Percentiles rank a stretch among this genome's conserved stretches.
Evolutionary conservation across 495 filamentous ascomycete genomes (phyloP).

Genomic region (Aspergillus mulundensis): DNA sequence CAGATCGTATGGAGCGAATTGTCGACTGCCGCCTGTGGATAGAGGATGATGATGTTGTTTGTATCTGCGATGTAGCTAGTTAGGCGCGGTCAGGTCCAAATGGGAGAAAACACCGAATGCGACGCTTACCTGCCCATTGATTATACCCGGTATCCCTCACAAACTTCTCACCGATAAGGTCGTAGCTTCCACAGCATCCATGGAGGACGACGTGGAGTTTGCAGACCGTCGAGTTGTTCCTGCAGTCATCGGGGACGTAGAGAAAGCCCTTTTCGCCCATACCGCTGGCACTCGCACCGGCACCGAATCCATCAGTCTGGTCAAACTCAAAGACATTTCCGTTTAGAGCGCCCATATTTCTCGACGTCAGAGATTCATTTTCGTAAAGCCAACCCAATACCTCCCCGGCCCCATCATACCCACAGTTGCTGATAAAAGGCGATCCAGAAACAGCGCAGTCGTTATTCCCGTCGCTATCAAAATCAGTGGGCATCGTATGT

Average conservation of each 20-base stretch:
- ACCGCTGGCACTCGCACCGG: neutral
- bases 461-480: neutral
- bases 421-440: neutral
- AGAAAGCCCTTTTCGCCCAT: neutral
- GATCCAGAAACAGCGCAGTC: neutral
- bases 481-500: neutral
- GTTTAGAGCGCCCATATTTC: neutral
- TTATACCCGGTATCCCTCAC: neutral
- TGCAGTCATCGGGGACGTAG: neutral
- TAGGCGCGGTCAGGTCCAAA: too few species aligned
- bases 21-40: neutral
- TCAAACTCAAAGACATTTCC: neutral
- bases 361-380: neutral
- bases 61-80: too few species aligned
- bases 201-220: neutral
- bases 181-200: neutral
- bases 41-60: constrained; percentile 2
- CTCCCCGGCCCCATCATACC: neutral
- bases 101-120: neutral
- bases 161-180: neutral
- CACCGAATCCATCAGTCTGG: neutral
- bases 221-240: neutral
- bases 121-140: neutral
- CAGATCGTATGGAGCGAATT: neutral
- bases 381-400: neutral